phyloP scores from a whole-genome alignment of 768 basidiomycete species.

The Hebeloma cylindrosporum region DNA sequence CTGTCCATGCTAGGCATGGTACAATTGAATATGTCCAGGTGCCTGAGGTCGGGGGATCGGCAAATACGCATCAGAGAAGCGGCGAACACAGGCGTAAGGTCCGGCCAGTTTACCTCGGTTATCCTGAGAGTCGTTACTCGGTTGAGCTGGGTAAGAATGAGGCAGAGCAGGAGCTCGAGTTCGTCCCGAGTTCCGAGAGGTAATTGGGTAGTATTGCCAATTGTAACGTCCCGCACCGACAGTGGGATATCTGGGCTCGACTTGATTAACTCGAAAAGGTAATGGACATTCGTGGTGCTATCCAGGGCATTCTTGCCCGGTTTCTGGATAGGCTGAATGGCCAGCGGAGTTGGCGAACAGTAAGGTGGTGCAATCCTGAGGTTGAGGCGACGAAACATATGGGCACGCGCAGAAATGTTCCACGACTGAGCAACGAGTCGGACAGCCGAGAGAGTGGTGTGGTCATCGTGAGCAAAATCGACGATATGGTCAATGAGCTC shows the following conservation, averaged over 20 bases:
- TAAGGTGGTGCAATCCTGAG: conserved; percentile 3
- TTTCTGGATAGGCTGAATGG: neutral
- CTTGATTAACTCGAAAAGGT: conserved; percentile 16
- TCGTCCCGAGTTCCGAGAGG: conserved; percentile 4
- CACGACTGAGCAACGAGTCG: conserved; percentile 22
- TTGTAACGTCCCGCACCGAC: conserved; percentile 13
- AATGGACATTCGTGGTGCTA: conserved; percentile 5
- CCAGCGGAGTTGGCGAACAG: neutral
- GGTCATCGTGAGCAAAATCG: conserved; percentile 22
- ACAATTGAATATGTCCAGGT: no score
- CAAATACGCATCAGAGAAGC: no score
- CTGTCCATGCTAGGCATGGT: no score
- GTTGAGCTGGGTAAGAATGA: conserved; percentile 8
- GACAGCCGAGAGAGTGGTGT: conserved; percentile 5
- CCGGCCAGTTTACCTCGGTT: no score
- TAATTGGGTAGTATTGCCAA: conserved; percentile 12
- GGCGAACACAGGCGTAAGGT: no score
- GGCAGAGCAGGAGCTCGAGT: conserved; percentile 5
- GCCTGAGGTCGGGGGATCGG: no score
- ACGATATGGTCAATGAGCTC: conserved; percentile 26
- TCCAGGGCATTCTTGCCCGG: neutral
- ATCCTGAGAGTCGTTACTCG: conserved; percentile 5
- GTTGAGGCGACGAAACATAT: conserved; percentile 22
- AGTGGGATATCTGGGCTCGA: conserved; percentile 12
- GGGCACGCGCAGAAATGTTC: conserved; percentile 20